Evolutionary conservation across 768 basidiomycete species (phyloP), one percentile per base, ranked within the genome.

Genomic region (Calocera cornea): DNA sequence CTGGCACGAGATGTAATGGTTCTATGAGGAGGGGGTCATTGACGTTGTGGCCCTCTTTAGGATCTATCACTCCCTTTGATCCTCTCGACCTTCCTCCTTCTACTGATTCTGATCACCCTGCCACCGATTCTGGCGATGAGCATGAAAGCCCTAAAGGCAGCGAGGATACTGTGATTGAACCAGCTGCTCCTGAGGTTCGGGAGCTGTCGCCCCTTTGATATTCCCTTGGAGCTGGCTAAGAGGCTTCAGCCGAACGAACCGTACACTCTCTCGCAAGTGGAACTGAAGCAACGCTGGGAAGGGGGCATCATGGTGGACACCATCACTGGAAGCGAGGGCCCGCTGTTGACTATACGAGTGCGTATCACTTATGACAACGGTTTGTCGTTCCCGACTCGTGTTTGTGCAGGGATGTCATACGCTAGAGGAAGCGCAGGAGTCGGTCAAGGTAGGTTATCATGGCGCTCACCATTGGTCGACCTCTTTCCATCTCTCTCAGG

Each of bases 71-170:
- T 27, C 24, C 49, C 49, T 16, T 50, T 50, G 49, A 50, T 50
- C 49, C 49, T 50, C 11, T 50, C 49, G 24, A 16, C 14, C 24
- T 50, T 27, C 14, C 49, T 50, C 49, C 49, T 50, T 50, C 49
- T 50, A 7, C 49, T 50, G 49, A 50, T 50, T 50, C 49, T 50
- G 49, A 50, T 50, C 49, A 50, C 49, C 49, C 49, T 50, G 49
- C 49, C 49, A 10, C 24, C 24, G 49, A 50, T 50, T 7, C 49
- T 8, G 8, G 10, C 24, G 49, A 50, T 50, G 49, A 50, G 12
- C 10, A 14, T 50, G 49, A 27, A 24, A 8, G 10, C 22, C 22
- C 49, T 50, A 10, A 14, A n/a, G 49, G 49, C 24, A 16, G 49
- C 24, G 49, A 50, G 12, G 49, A n/a, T 24, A 50, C 49, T 50